These are phyloP conservation scores for Claviceps sp. DNA, from an alignment of 2,329 filamentous ascomycete genomes.

Conservation along the genomic window DNA sequence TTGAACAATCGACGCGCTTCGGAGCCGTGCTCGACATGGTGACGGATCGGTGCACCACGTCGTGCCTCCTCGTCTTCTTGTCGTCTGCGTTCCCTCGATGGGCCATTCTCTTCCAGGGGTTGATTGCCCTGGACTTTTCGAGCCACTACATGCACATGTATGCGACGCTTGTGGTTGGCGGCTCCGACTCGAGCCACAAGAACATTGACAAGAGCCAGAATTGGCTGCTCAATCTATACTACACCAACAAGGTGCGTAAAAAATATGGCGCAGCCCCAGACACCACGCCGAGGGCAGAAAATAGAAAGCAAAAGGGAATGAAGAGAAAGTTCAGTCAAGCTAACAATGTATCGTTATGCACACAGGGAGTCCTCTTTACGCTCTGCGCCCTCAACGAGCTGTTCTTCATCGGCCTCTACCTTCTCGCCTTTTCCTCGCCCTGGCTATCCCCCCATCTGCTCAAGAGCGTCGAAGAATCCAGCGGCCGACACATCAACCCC, in stretches of 20 bases:
- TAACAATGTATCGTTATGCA: background rate
- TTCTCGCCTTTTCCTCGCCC: conserved; percentile 91
- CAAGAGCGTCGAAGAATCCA: conserved; percentile 41
- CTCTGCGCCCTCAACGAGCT: conserved; percentile 86
- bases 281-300: no score
- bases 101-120: conserved; percentile 83
- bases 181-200: conserved; percentile 75
- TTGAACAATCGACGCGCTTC: conserved; percentile 85
- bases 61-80: conserved; percentile 87
- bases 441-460: conserved; percentile 75
- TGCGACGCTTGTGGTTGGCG: conserved; percentile 78
- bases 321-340: background rate
- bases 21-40: conserved; percentile 98
- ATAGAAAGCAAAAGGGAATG: no score
- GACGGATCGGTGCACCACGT: conserved; percentile 92
- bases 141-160: conserved; percentile 99
- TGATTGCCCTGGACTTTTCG: conserved; percentile 85
- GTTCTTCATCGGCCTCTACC: conserved; percentile 97
- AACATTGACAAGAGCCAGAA: conserved; percentile 79
- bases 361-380: conserved; percentile 74
- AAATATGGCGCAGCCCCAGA: background rate
- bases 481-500: conserved; percentile 41
- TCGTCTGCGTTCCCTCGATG: conserved; percentile 89
- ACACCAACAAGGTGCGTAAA: conserved; percentile 79
- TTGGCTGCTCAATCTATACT: conserved; percentile 87